Evolutionary conservation across 768 basidiomycete genomes (phyloP).

Genomic region (Lactifluus hygrophoroides): DNA sequence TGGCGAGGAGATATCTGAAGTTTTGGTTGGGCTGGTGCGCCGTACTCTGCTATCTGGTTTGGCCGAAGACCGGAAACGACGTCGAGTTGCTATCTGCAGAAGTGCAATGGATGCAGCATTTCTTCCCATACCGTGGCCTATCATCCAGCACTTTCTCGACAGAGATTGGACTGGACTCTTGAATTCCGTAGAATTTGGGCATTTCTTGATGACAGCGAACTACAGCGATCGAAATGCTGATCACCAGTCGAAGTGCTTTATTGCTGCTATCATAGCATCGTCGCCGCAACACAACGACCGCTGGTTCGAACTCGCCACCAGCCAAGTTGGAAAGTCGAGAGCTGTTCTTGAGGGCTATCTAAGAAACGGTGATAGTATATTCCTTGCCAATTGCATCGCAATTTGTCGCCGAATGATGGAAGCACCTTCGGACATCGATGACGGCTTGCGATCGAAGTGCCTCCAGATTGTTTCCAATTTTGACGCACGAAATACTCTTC

Average conservation of each 20-base stretch:
- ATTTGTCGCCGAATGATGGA: background rate
- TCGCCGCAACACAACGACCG: background rate
- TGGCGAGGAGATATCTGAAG: no score
- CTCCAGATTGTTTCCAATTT: background rate
- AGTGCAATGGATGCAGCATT: background rate
- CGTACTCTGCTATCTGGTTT: no score
- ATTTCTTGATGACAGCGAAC: background rate
- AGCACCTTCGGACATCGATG: background rate
- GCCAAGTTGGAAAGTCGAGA: background rate
- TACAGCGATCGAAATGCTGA: background rate
- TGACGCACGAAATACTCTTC: background rate
- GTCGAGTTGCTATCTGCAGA: background rate
- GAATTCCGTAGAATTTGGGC: slow-evolving; percentile 3
- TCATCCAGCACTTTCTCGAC: background rate
- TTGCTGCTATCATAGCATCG: background rate
- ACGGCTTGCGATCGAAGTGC: background rate
- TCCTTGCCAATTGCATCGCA: background rate
- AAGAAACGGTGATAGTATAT: background rate
- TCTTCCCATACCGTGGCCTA: background rate
- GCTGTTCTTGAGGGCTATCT: background rate
- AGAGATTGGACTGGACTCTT: background rate
- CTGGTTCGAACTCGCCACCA: background rate
- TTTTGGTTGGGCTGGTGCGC: no score
- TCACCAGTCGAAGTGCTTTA: background rate
- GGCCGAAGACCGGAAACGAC: no score